phyloP scores from a whole-genome alignment of 2,329 filamentous ascomycete genomes.

The Xylariaceae sp. region DNA sequence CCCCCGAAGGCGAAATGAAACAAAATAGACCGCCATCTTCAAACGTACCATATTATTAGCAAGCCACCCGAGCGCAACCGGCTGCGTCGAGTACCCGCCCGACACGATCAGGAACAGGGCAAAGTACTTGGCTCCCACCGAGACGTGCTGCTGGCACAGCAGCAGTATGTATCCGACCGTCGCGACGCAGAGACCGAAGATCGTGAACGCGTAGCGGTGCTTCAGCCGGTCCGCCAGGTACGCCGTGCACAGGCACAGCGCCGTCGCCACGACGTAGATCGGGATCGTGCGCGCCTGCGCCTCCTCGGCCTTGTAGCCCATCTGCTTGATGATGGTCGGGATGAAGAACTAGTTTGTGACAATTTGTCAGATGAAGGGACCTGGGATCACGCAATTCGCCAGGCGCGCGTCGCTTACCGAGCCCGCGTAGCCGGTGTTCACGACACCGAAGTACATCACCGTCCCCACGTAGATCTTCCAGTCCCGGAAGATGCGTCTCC shows the following conservation, averaged over 20 bases:
- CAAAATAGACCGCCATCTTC: no score
- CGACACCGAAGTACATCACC: slow-evolving; percentile 22
- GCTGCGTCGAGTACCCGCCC: slow-evolving; percentile 51
- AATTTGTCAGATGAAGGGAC: no score
- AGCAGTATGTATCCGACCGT: slow-evolving; percentile 53
- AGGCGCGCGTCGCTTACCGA: slow-evolving; percentile 11
- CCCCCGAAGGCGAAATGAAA: no score
- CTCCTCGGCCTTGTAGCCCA: slow-evolving; percentile 29
- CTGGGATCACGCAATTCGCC: no score
- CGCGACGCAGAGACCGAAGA: slow-evolving; percentile 44
- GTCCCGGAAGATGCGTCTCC: slow-evolving; percentile 33
- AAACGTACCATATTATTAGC: slow-evolving; percentile 54
- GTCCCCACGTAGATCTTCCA: slow-evolving; percentile 8
- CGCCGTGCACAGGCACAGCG: slow-evolving; percentile 29
- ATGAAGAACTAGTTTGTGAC: slow-evolving; percentile 26
- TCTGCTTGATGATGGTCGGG: slow-evolving; percentile 33
- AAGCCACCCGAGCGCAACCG: slow-evolving; percentile 52
- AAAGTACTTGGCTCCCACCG: slow-evolving; percentile 47
- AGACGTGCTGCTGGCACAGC: slow-evolving; percentile 40
- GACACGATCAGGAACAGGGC: slow-evolving; percentile 50
- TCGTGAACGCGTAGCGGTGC: slow-evolving; percentile 50
- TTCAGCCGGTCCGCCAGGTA: slow-evolving; percentile 45
- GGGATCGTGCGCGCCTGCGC: slow-evolving; percentile 34
- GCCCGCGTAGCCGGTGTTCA: slow-evolving; percentile 41
- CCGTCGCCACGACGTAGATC: slow-evolving; percentile 31